A percentile compares a stretch with the other conserved stretches of the same genome.
These are phyloP conservation scores for Globisporangium perplexum DNA, from an alignment of 352 stramenopile genomes.

Conservation along the genomic window DNA sequence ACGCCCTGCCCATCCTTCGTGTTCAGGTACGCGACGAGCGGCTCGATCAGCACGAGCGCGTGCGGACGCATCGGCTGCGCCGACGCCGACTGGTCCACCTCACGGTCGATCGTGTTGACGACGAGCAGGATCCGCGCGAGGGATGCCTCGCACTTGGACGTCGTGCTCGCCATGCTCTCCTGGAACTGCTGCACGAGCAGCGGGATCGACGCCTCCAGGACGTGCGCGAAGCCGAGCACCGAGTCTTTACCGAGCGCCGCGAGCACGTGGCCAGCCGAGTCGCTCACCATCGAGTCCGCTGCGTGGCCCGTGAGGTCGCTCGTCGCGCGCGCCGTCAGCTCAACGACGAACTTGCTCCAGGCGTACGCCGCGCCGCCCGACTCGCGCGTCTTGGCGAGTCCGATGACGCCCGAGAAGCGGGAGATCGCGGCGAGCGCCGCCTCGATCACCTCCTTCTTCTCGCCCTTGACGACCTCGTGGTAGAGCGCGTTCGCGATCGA, in stretches of 20 bases:
- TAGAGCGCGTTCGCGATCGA: conserved; percentile 64
- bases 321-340: conserved; percentile 58
- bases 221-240: conserved; percentile 56
- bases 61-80: conserved; percentile 75
- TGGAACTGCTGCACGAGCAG: conserved; percentile 62
- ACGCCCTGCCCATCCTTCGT: conserved; percentile 16
- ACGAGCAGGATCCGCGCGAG: conserved; percentile 60
- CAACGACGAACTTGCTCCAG: conserved; percentile 84
- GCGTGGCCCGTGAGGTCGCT: conserved; percentile 64
- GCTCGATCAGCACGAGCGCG: conserved; percentile 45
- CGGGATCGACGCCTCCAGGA: conserved; percentile 56
- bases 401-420: conserved; percentile 55
- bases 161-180: conserved; percentile 31
- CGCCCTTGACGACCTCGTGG: conserved; percentile 78
- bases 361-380: conserved; percentile 57
- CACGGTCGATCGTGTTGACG: conserved; percentile 76
- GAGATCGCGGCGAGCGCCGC: conserved; percentile 57
- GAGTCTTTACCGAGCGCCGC: conserved; percentile 65
- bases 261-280: conserved; percentile 66
- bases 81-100: conserved; percentile 71
- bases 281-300: conserved; percentile 75
- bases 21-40: conserved; percentile 51
- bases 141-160: conserved; percentile 63
- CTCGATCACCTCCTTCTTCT: conserved; percentile 77
- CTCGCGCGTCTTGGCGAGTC: conserved; percentile 48